Evolutionary conservation across 2,329 filamentous ascomycete species (phyloP).

Genomic region (Grosmannia huntii): DNA sequence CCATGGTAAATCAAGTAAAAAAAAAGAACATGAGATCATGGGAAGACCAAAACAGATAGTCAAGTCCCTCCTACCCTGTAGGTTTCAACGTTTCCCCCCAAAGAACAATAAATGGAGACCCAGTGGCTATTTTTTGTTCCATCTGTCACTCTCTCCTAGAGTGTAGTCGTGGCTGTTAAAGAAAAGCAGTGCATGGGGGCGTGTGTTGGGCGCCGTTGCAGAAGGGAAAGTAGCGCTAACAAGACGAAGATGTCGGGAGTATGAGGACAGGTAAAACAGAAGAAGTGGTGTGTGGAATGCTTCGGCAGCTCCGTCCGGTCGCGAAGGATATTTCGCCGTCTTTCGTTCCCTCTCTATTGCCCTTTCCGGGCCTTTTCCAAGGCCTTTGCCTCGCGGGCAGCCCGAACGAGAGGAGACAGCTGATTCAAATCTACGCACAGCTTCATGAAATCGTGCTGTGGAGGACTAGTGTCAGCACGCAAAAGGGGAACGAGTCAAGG

Average conservation of each 20-base stretch:
- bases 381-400: slow-evolving; percentile 71
- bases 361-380: slow-evolving; percentile 70
- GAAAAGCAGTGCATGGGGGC: background rate
- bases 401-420: slow-evolving; percentile 74
- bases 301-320: background rate
- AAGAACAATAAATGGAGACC: background rate
- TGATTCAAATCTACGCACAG: slow-evolving; percentile 61
- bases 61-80: background rate
- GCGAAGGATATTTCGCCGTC: background rate
- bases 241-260: background rate
- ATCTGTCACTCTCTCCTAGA: background rate
- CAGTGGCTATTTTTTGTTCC: background rate
- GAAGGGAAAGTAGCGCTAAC: background rate
- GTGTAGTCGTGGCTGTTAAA: background rate
- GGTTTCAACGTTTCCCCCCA: background rate
- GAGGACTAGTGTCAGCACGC: slow-evolving; percentile 10
- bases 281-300: background rate
- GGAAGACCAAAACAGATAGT: background rate
- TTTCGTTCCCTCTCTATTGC: slow-evolving; percentile 16
- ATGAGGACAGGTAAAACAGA: background rate
- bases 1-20: background rate
- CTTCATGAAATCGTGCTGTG: slow-evolving; percentile 70
- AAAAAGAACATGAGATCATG: background rate
- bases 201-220: background rate
- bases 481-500: background rate